These are phyloP conservation scores for Neopestalotiopsis clavispora DNA, from an alignment of 2,329 filamentous ascomycete species.

Conservation along the genomic window DNA sequence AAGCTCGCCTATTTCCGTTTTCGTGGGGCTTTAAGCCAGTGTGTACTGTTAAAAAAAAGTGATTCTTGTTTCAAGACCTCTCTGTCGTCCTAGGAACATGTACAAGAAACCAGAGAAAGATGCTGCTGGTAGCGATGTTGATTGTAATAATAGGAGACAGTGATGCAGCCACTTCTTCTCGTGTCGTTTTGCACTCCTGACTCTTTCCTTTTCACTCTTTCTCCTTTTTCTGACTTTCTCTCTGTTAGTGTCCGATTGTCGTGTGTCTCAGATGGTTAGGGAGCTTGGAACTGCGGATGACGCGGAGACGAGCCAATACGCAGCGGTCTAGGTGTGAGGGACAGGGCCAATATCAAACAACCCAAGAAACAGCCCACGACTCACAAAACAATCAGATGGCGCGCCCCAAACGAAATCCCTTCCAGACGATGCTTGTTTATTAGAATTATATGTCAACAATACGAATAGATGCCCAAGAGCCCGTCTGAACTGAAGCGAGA, in stretches of 20 bases:
- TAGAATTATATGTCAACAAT: neutral
- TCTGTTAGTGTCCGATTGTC: neutral
- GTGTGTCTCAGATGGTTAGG: constrained; percentile 17
- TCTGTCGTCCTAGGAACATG: neutral
- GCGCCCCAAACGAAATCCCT: neutral
- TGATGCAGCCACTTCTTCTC: neutral
- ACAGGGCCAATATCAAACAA: constrained; percentile 7
- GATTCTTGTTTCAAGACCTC: neutral
- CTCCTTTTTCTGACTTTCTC: constrained; percentile 1
- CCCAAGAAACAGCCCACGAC: neutral
- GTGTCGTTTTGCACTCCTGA: neutral
- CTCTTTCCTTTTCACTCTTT: neutral
- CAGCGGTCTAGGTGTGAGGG: neutral
- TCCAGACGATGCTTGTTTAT: neutral
- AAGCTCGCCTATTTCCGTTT: constrained; percentile 1
- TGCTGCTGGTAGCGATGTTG: neutral
- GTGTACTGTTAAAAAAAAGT: neutral
- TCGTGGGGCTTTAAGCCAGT: neutral
- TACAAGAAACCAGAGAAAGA: neutral
- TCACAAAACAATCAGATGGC: neutral
- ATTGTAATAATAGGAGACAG: neutral
- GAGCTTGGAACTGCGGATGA: constrained; percentile 10
- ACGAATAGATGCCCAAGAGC: neutral
- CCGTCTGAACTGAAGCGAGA: neutral
- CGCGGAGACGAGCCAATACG: constrained; percentile 11